Percentiles rank a stretch among this genome's conserved stretches.
Evolutionary conservation across 2,329 filamentous ascomycete species (phyloP).

Genomic region (Fusarium algeriense): DNA sequence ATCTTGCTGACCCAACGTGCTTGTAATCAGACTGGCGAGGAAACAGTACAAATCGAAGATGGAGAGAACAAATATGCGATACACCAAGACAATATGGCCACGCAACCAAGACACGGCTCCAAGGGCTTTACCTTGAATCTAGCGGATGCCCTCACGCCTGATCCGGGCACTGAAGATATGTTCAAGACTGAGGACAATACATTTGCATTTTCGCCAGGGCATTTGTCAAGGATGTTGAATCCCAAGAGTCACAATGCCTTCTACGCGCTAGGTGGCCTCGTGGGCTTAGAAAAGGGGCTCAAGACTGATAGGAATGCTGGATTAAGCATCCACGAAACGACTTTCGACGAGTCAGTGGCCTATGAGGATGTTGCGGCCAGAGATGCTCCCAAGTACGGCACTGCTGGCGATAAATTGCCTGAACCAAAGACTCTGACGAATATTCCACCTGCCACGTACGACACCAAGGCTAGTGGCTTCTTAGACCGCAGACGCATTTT

Average conservation of each 20-base stretch:
- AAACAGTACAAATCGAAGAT: not conserved
- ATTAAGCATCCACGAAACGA: not conserved
- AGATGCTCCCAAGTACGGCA: not conserved
- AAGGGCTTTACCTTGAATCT: not conserved
- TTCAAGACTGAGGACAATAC: not conserved
- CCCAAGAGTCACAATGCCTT: not conserved
- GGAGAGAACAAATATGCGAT: not conserved
- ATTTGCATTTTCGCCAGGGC: not conserved
- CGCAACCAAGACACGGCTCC: not conserved
- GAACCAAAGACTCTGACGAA: not conserved
- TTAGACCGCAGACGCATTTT: not conserved
- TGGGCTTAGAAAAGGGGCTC: not conserved
- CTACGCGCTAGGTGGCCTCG: not conserved
- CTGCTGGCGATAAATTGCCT: not conserved
- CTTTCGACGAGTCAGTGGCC: not conserved
- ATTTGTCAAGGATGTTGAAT: not conserved
- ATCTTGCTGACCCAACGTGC: not conserved
- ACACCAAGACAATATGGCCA: not conserved
- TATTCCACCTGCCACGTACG: not conserved
- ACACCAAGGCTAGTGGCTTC: not conserved
- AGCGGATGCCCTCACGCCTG: not conserved
- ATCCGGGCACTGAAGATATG: not conserved
- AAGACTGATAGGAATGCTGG: not conserved
- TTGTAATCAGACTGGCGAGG: not conserved
- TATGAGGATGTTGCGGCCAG: not conserved